Percentiles rank a stretch among this genome's conserved stretches.
Evolutionary conservation across 139 green algal genomes (phyloP).

Genomic region (Trebouxia sp.): DNA sequence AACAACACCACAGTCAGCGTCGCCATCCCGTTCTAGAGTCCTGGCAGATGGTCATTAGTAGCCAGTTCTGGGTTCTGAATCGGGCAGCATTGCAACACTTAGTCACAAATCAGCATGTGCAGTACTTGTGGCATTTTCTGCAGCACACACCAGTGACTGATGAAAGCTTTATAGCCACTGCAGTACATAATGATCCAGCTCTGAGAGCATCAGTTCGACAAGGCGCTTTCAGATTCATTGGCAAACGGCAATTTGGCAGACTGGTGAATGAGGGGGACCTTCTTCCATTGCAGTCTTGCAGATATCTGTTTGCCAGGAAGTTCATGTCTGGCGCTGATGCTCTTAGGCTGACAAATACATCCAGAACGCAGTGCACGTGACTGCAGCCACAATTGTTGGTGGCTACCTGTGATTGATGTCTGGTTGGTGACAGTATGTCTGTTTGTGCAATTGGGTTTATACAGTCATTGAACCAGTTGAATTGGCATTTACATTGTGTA

Average conservation of each 20-base stretch:
- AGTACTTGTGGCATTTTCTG: not conserved
- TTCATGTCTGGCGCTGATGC: slow-evolving; percentile 3
- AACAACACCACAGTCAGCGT: not conserved
- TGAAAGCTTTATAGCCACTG: slow-evolving; percentile 17
- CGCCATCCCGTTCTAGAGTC: not conserved
- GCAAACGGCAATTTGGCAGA: not conserved
- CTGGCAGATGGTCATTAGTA: not conserved
- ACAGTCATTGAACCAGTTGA: too few species aligned
- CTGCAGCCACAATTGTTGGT: too few species aligned
- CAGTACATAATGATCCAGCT: not conserved
- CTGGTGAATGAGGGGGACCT: not conserved
- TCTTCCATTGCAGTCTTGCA: not conserved
- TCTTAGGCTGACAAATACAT: not conserved
- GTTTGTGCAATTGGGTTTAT: too few species aligned
- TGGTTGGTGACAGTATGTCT: too few species aligned
- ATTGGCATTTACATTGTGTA: too few species aligned
- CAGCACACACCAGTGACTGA: slow-evolving; percentile 11
- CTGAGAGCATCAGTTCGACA: not conserved
- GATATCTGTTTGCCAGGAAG: slow-evolving; percentile 7
- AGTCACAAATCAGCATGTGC: not conserved
- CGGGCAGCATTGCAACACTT: not conserved
- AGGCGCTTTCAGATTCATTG: slow-evolving; percentile 9
- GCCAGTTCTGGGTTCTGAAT: slow-evolving; percentile 8
- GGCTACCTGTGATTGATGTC: too few species aligned
- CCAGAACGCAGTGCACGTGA: not conserved